Evolutionary conservation across 2,329 filamentous ascomycete species (phyloP).

Genomic region (Cladosporium sphaerospermum): DNA sequence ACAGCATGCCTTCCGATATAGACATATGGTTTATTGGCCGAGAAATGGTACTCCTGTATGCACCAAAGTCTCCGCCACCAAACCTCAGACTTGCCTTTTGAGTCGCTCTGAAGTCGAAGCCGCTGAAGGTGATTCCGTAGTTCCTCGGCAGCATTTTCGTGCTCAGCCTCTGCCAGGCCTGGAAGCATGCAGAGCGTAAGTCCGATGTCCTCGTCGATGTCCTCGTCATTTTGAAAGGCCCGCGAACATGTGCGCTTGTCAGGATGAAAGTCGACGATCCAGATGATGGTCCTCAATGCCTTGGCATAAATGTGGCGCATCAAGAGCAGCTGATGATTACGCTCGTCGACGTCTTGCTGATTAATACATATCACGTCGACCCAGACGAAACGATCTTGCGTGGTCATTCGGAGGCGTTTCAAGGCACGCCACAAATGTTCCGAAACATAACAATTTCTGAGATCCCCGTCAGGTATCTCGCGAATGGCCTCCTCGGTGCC

Average conservation of each 20-base stretch:
- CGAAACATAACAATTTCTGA: constrained; percentile 12
- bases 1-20: constrained; percentile 19
- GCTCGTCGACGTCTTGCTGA: constrained; percentile 18
- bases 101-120: neutral
- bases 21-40: constrained; percentile 14
- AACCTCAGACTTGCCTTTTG: constrained; percentile 11
- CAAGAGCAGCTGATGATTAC: constrained; percentile 17
- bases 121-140: constrained; percentile 11
- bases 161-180: constrained; percentile 16
- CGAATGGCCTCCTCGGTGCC: neutral
- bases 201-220: constrained; percentile 12
- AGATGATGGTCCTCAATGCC: constrained; percentile 18
- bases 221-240: constrained; percentile 11
- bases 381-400: constrained; percentile 15
- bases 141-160: constrained; percentile 13
- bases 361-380: constrained; percentile 23
- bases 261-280: constrained; percentile 13
- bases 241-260: constrained; percentile 8
- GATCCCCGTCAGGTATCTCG: constrained; percentile 10
- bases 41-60: constrained; percentile 16
- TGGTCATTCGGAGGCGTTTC: constrained; percentile 5
- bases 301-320: constrained; percentile 20
- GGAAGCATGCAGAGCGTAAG: constrained; percentile 14
- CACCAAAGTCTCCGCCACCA: constrained; percentile 22
- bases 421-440: constrained; percentile 14